Conservation (phyloP, 2,329 filamentous ascomycete genomes). For the Pseudogymnoascus sp. region DNA sequence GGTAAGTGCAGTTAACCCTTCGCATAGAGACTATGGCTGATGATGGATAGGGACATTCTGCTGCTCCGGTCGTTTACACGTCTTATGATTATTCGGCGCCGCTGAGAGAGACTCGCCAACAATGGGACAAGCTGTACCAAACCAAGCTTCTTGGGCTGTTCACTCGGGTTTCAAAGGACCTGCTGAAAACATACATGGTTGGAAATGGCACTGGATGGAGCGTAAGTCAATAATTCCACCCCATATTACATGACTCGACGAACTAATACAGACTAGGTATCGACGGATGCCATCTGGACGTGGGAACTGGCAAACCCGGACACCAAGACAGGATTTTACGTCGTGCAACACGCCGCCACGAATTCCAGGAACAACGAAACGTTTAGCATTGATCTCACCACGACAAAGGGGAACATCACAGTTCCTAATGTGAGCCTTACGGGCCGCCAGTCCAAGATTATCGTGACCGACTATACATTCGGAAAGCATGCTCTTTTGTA, state of each 20-base stretch:
- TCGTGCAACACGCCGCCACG: conserved; percentile 40
- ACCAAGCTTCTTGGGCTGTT: conserved; percentile 49
- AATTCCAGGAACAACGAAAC: conserved; percentile 37
- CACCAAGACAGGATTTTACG: conserved; percentile 43
- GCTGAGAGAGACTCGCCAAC: conserved; percentile 45
- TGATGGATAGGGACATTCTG: conserved; percentile 23
- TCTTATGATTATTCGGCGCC: conserved; percentile 41
- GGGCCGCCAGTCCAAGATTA: conserved; percentile 47
- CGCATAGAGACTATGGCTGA: neutral
- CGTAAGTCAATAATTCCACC: conserved; percentile 16
- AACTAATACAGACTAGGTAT: conserved; percentile 21
- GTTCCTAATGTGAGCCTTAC: conserved; percentile 42
- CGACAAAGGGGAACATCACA: conserved; percentile 37
- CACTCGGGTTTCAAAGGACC: conserved; percentile 42
- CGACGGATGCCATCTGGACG: conserved; percentile 37
- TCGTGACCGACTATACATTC: conserved; percentile 46
- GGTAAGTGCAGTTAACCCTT: conserved; percentile 27
- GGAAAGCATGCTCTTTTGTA: conserved; percentile 42
- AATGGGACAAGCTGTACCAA: conserved; percentile 46
- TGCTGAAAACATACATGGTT: conserved; percentile 46
- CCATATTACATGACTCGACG: neutral
- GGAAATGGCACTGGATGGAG: conserved; percentile 47
- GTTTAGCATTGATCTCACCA: conserved; percentile 42
- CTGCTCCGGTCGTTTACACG: conserved; percentile 43
- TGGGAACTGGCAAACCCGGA: conserved; percentile 47